Conservation (phyloP, 352 stramenopile genomes). For the Blastocystis hominis region DNA sequence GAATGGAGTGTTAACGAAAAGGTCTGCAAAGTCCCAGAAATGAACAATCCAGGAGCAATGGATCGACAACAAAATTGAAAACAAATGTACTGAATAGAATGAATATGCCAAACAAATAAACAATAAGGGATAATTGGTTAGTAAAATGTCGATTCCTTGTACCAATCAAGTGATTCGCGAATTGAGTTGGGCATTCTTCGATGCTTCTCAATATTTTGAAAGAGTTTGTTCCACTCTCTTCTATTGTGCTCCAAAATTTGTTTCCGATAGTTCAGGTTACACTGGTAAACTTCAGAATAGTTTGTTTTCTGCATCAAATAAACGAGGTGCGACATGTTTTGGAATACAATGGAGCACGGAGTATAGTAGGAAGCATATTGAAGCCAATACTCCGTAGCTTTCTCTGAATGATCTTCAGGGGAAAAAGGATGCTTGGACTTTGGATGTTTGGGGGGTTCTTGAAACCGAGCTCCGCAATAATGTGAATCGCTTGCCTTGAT, state of each 20-base stretch:
- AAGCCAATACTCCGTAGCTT: background rate
- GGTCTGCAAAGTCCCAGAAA: too few relatives aligned
- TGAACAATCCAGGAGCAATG: too few relatives aligned
- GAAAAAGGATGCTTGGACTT: background rate
- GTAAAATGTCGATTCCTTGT: background rate
- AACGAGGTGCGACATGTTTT: background rate
- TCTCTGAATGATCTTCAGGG: background rate
- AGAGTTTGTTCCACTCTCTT: background rate
- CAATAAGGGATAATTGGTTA: background rate
- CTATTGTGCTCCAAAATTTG: slow-evolving; percentile 15
- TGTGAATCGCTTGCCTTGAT: background rate
- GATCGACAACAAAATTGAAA: too few relatives aligned
- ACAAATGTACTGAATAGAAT: too few relatives aligned
- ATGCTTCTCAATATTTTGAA: background rate
- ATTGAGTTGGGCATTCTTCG: background rate
- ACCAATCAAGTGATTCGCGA: background rate
- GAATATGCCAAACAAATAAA: too few relatives aligned
- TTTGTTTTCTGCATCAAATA: background rate
- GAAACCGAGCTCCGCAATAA: background rate
- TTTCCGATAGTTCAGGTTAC: background rate
- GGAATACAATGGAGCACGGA: background rate
- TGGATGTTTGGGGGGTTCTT: background rate
- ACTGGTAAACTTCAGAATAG: background rate
- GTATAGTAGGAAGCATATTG: slow-evolving; percentile 28
- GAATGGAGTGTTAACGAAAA: too few relatives aligned